phyloP scores from a whole-genome alignment of 306 rosid species.

The Rubus idaeus region DNA sequence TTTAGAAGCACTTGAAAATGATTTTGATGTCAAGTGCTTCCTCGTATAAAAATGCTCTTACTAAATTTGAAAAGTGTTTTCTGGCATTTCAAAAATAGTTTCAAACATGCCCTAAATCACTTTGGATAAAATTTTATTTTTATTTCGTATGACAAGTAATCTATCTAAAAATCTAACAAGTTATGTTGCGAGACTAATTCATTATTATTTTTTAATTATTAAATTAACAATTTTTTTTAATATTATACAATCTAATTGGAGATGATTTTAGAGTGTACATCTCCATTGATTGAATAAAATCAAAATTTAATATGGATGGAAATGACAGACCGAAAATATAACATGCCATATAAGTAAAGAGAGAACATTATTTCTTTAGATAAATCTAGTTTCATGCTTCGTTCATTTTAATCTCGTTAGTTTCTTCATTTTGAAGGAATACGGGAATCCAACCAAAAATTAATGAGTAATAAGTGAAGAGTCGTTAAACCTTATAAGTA shows the following conservation, averaged over 20 bases:
- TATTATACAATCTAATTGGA: background rate
- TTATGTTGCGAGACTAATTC: background rate
- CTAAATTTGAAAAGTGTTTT: too few relatives aligned
- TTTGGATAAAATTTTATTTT: background rate
- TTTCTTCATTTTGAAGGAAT: too few relatives aligned
- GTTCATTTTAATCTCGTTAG: too few relatives aligned
- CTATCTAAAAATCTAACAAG: background rate
- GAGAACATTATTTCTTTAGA: background rate
- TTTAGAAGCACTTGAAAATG: too few relatives aligned
- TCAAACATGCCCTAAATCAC: too few relatives aligned
- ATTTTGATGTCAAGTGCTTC: too few relatives aligned
- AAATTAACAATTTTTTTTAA: background rate
- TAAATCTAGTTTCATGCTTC: background rate
- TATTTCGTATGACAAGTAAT: background rate
- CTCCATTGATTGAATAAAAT: background rate
- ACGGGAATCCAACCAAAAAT: too few relatives aligned
- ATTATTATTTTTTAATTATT: too few relatives aligned
- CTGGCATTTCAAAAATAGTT: too few relatives aligned
- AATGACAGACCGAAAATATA: background rate
- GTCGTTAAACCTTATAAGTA: too few relatives aligned
- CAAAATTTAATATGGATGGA: background rate
- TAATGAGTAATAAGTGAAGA: too few relatives aligned
- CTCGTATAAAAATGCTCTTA: too few relatives aligned
- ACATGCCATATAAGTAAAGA: background rate
- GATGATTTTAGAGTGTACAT: background rate